phyloP scores from a whole-genome alignment of 441 rosid genomes.

The Gossypium lobatum region DNA sequence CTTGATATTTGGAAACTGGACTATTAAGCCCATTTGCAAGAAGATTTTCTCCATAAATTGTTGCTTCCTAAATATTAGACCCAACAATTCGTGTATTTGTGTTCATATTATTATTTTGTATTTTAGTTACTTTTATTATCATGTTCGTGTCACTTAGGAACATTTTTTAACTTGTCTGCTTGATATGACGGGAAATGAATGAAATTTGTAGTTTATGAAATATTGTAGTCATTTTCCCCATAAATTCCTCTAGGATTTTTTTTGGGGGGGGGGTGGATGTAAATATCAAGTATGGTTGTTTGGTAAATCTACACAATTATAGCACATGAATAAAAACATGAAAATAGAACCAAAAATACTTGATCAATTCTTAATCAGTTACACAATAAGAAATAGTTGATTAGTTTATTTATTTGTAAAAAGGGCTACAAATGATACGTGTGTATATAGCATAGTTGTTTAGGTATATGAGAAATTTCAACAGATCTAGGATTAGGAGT shows the following conservation, averaged over 20 bases:
- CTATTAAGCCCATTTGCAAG: neutral
- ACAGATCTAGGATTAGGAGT: neutral
- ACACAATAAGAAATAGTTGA: no score
- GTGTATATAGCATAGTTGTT: neutral
- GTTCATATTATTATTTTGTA: no score
- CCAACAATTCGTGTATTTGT: no score
- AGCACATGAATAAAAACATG: no score
- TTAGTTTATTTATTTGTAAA: neutral
- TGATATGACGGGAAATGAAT: neutral
- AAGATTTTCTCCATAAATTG: neutral
- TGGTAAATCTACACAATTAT: no score
- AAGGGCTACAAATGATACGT: neutral
- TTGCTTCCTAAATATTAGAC: neutral
- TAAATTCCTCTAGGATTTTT: neutral
- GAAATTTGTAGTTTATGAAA: neutral
- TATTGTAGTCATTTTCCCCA: neutral
- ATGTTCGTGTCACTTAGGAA: no score
- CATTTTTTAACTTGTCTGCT: no score
- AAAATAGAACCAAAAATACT: no score
- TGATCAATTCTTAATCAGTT: neutral
- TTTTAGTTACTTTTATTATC: no score
- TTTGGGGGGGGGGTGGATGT: neutral
- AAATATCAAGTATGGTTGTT: neutral
- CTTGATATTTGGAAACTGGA: neutral
- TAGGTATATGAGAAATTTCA: neutral